Evolutionary conservation across 495 filamentous ascomycete species (phyloP).

Genomic region (Talaromyces liani): DNA sequence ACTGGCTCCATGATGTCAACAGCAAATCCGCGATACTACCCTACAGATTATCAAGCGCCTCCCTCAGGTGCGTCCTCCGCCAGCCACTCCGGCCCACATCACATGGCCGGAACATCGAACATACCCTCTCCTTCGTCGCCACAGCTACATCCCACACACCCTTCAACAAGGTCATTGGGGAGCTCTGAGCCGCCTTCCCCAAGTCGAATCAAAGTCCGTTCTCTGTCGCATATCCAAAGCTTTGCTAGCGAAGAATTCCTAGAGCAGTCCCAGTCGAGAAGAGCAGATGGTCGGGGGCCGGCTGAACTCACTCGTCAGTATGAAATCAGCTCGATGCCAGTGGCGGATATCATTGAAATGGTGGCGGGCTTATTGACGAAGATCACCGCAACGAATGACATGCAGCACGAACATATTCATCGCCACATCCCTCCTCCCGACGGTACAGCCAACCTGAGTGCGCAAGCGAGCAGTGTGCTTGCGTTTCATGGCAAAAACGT

Average conservation of each 20-base stretch:
- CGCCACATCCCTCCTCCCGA: conserved; percentile 61
- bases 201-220: conserved; percentile 71
- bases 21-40: conserved; percentile 2
- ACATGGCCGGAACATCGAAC: conserved; percentile 7
- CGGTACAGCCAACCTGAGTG: conserved; percentile 57
- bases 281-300: conserved; percentile 35
- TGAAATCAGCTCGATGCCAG: conserved; percentile 97
- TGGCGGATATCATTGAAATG: conserved; percentile 98
- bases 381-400: conserved; percentile 95
- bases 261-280: conserved; percentile 38
- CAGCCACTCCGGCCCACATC: conserved; percentile 41
- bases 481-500: conserved; percentile 99
- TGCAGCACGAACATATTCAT: conserved; percentile 78
- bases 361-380: conserved; percentile 96
- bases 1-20: background rate
- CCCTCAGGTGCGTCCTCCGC: conserved; percentile 25
- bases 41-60: conserved; percentile 12
- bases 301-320: conserved; percentile 49
- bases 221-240: conserved; percentile 82
- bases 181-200: conserved; percentile 57
- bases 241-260: conserved; percentile 70
- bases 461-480: conserved; percentile 81
- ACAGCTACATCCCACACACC: conserved; percentile 43
- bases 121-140: conserved; percentile 43
- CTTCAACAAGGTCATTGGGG: conserved; percentile 40